Evolutionary conservation across 768 basidiomycete species (phyloP), one percentile per base, ranked within the genome.

Genomic region (Russula dissimulans): DNA sequence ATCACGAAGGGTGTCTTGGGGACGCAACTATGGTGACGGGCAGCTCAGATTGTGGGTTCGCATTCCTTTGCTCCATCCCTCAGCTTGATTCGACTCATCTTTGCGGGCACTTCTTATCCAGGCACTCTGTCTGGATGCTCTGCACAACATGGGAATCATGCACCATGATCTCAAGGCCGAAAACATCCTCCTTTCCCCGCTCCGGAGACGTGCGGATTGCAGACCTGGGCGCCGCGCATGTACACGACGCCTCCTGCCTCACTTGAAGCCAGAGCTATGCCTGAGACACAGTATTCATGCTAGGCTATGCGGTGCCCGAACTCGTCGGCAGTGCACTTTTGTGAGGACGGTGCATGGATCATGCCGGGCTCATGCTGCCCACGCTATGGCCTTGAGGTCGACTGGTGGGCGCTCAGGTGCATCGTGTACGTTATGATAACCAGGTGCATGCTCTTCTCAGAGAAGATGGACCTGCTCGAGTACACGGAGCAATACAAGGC

Each of bases 321-420:
- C 43, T 66, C 6, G 62, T 63, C 14, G 62, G 57, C 2, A 32
- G 31, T 41, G 62, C 51, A 9, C 32, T 56, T 56, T 31, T 55
- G 52, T 9, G 55, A 54, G 3, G 58, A 65, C 51, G 56, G 62
- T 15, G 58, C 58, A 22, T 64, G 64, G 57, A 44, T 58, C 14
- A 43, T 53, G 1, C 57, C 62, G 3, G 58, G 54, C 4, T 56
- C 45, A 12, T 54, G 54, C n/a, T 55, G 54, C 38, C 54, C 59
- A 41, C 46, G 54, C 29, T 66, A 66, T 17, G 65, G 65, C 47
- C 50, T 61, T 18, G 56, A 61, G 49, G 63, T 64, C 38, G 65
- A 66, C 49, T 66, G 65, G 65, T 64, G 65, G 65, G 63, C 56
- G 38, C 63, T 66, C 29, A 63, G 65, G 22, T 66, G 63, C 56